Percentiles rank a stretch among this genome's conserved stretches.
phyloP scores from a whole-genome alignment of 306 rosid genomes.

The Aeschynomene evenia region DNA sequence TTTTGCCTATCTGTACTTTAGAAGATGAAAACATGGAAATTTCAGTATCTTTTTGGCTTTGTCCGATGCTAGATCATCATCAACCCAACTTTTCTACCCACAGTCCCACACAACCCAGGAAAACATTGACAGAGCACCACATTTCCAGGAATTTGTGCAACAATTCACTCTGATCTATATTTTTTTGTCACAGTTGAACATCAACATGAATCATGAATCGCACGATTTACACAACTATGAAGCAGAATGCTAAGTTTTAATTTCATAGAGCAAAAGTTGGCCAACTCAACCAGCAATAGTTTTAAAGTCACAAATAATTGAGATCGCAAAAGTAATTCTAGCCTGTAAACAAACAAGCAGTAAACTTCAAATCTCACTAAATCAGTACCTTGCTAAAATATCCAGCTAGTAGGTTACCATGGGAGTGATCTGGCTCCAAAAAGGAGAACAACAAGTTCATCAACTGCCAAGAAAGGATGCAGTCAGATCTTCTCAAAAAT shows the following conservation, averaged over 20 bases:
- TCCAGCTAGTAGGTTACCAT: constrained; percentile 87
- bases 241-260: not conserved
- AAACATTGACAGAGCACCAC: not conserved
- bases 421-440: constrained; percentile 76
- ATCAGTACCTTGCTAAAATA: constrained; percentile 91
- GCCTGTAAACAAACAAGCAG: not conserved
- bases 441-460: constrained; percentile 89
- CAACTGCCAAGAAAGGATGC: constrained; percentile 64
- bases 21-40: not conserved
- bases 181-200: not conserved
- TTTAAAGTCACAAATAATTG: not conserved
- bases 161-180: not conserved
- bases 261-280: not conserved
- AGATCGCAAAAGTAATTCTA: constrained; percentile 4
- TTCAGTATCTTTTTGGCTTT: not conserved
- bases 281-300: constrained; percentile 12
- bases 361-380: constrained; percentile 28
- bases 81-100: not conserved
- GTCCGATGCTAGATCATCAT: not conserved
- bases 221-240: not conserved
- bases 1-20: not conserved
- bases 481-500: constrained; percentile 35
- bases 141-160: not conserved
- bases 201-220: not conserved
- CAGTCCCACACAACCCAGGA: not conserved